Conservation (phyloP, 2,329 filamentous ascomycete species). For the Emmonsiellopsis sp. region DNA sequence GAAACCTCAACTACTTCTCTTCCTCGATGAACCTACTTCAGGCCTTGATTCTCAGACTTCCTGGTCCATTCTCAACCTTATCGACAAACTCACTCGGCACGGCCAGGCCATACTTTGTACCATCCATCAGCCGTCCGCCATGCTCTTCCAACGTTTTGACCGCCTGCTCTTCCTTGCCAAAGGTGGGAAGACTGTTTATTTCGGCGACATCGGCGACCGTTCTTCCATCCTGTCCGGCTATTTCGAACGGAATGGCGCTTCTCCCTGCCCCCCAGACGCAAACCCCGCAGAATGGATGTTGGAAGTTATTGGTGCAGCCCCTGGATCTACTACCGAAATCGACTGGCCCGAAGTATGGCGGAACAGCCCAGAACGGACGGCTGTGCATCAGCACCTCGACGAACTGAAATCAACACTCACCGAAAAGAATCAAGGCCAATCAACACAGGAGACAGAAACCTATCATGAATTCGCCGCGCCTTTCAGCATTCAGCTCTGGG, state of each 20-base stretch:
- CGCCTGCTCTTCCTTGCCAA: slow-evolving; percentile 53
- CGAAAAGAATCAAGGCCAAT: slow-evolving; percentile 19
- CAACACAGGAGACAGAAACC: slow-evolving; percentile 23
- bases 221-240: slow-evolving; percentile 50
- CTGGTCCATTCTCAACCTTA: slow-evolving; percentile 79
- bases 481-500: slow-evolving; percentile 55
- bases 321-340: slow-evolving; percentile 52
- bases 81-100: slow-evolving; percentile 79
- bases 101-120: slow-evolving; percentile 96
- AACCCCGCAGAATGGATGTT: slow-evolving; percentile 74
- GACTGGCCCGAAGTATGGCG: slow-evolving; percentile 48
- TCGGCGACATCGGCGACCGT: slow-evolving; percentile 55
- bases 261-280: slow-evolving; percentile 49
- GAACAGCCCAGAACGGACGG: slow-evolving; percentile 42
- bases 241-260: slow-evolving; percentile 56
- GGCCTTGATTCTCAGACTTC: slow-evolving; percentile 89
- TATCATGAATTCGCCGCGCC: slow-evolving; percentile 67
- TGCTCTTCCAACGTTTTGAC: slow-evolving; percentile 82
- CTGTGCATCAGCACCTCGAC: slow-evolving; percentile 37
- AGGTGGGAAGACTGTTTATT: slow-evolving; percentile 60
- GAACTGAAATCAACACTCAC: slow-evolving; percentile 41
- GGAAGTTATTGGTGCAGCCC: slow-evolving; percentile 48
- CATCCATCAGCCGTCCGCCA: slow-evolving; percentile 89
- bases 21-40: slow-evolving; percentile 90
- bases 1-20: slow-evolving; percentile 78